A percentile compares a stretch with the other conserved stretches of the same genome.
These are phyloP conservation scores for Bipolaris oryzae DNA, from an alignment of 2,329 filamentous ascomycete genomes.

Conservation along the genomic window DNA sequence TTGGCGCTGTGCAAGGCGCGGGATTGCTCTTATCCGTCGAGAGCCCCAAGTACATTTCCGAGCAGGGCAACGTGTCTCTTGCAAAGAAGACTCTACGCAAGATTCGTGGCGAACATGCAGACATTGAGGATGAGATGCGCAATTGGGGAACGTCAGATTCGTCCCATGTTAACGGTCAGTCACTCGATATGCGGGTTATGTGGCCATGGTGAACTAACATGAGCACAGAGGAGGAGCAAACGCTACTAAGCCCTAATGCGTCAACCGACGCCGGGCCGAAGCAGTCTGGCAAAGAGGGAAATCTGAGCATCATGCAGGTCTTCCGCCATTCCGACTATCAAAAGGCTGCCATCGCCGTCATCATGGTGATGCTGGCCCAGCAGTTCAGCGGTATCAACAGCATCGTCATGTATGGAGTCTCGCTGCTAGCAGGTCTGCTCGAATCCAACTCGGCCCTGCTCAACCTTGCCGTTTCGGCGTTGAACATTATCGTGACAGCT, in stretches of 20 bases:
- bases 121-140: slow-evolving; percentile 76
- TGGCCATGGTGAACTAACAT: slow-evolving; percentile 18
- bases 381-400: slow-evolving; percentile 93
- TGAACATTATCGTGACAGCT: slow-evolving; percentile 85
- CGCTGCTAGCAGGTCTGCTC: slow-evolving; percentile 79
- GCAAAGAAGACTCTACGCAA: slow-evolving; percentile 74
- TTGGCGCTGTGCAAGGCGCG: slow-evolving; percentile 70
- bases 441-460: slow-evolving; percentile 81
- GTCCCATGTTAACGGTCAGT: slow-evolving; percentile 38
- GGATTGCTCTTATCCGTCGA: slow-evolving; percentile 78
- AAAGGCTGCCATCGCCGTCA: slow-evolving; percentile 83
- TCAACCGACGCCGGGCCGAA: slow-evolving; percentile 30
- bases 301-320: slow-evolving; percentile 59
- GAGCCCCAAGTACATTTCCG: slow-evolving; percentile 83
- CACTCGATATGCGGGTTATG: no score
- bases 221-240: slow-evolving; percentile 68
- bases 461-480: slow-evolving; percentile 82
- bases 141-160: slow-evolving; percentile 50
- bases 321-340: slow-evolving; percentile 72
- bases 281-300: slow-evolving; percentile 41
- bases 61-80: slow-evolving; percentile 63
- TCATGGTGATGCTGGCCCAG: slow-evolving; percentile 91
- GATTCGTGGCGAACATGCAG: slow-evolving; percentile 71
- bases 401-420: slow-evolving; percentile 98
- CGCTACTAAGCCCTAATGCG: slow-evolving; percentile 61